Percentiles rank a stretch among this genome's conserved stretches.
phyloP scores from a whole-genome alignment of 305 asterid species.

The Fraxinus greggii region DNA sequence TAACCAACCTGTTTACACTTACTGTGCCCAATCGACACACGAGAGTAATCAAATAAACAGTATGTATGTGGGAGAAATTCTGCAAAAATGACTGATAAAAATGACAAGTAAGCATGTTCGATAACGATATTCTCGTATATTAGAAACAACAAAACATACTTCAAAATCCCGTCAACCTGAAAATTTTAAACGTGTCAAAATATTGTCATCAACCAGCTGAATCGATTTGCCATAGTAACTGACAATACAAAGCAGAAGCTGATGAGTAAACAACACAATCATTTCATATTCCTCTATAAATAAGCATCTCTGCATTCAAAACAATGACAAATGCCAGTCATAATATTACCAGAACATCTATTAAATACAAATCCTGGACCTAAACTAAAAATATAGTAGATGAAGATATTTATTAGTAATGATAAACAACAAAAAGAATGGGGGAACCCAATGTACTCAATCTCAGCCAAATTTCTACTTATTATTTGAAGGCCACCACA shows the following conservation, averaged over 20 bases:
- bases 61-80: not conserved
- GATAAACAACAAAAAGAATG: not conserved
- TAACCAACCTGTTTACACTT: not conserved
- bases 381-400: not conserved
- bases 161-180: not conserved
- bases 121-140: not conserved
- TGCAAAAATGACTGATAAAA: not conserved
- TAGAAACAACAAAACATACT: not conserved
- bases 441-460: not conserved
- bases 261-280: not conserved
- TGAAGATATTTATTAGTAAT: not conserved
- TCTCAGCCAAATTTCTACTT: not conserved
- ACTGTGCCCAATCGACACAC: not conserved
- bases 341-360: not conserved
- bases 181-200: not conserved
- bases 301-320: not conserved
- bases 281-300: not conserved
- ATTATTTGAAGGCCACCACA: not conserved
- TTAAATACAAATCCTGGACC: not conserved
- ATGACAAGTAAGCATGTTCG: not conserved
- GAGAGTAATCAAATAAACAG: not conserved
- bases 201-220: not conserved
- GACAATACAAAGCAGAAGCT: not conserved
- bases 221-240: not conserved
- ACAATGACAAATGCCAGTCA: not conserved